These are phyloP conservation scores for Eucalyptus cloeziana DNA, from an alignment of 345 rosid genomes.

Conservation along the genomic window DNA sequence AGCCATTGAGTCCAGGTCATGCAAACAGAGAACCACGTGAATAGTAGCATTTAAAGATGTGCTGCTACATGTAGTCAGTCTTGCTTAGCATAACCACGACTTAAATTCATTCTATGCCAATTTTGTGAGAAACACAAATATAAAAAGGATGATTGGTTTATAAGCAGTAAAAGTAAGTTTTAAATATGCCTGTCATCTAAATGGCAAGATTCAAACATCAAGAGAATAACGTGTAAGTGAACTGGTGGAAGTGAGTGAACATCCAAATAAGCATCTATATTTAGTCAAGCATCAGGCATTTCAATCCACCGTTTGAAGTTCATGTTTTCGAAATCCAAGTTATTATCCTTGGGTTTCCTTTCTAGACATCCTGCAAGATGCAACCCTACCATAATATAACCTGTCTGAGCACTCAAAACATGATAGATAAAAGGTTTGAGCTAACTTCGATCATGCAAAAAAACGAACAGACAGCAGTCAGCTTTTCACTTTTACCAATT, in stretches of 20 bases:
- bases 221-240: neutral
- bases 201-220: neutral
- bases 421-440: neutral
- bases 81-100: neutral
- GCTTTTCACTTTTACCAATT: neutral
- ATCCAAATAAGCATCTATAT: neutral
- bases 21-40: neutral
- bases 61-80: neutral
- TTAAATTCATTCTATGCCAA: neutral
- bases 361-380: neutral
- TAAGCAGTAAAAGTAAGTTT: neutral
- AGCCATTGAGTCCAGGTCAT: neutral
- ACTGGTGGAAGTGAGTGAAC: neutral
- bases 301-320: neutral
- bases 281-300: neutral
- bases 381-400: neutral
- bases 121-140: neutral
- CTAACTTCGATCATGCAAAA: neutral
- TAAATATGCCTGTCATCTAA: neutral
- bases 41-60: neutral
- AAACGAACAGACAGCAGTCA: neutral
- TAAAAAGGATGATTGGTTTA: neutral
- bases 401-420: neutral
- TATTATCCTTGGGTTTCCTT: neutral
- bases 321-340: neutral